Base-by-base conservation (phyloP, 176 grass and related monocot species). In the Alloteropsis semialata region DNA sequence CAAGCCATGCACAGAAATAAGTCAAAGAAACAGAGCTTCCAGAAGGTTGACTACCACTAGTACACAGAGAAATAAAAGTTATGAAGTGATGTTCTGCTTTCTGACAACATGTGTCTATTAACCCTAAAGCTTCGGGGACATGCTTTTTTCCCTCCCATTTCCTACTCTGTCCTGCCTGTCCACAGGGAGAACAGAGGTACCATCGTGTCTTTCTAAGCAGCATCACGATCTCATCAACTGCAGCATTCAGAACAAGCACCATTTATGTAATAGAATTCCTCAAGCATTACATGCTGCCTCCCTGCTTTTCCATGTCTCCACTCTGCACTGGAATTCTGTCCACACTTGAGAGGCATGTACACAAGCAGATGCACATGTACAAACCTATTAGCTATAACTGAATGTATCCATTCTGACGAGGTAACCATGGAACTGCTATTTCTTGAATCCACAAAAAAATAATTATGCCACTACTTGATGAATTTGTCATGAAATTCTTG, bases 51-150 rank as follows among this genome's bases (percentile, higher is more conserved):
- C 64, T 19, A 12, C 12, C 65, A 77, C 28, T 28, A 34, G 38
- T 24, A 41, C 19, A 74, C n/a, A 84, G 43, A 21, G 45, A 50
- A 50, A 19, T 19, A 12, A 49, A n/a, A 72, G 10, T 19, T 15
- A 14, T n/a, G 14, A 50, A 75, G 53, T 71, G 37, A 34, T 81
- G 69, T 44, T 58, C 65, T 49, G 30, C 51, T 89, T 76, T 81
- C 74, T 50, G 77, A 37, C 82, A 69, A 3, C 77, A 63, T 68
- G 33, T 55, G 64, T 81, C 70, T 48, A 81, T 69, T 39, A 48
- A 28, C 10, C 65, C 17, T 76, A 42, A 72, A 44, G 56, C 19
- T 44, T 45, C 7, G 43, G 34, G 80, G 80, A 29, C 74, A 84
- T 48, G 37, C 43, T 65, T 37, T 69, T 69, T 67, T 65, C 22